Evolutionary conservation across 306 rosid species (phyloP).

Genomic region (Begonia fuchsioides): DNA sequence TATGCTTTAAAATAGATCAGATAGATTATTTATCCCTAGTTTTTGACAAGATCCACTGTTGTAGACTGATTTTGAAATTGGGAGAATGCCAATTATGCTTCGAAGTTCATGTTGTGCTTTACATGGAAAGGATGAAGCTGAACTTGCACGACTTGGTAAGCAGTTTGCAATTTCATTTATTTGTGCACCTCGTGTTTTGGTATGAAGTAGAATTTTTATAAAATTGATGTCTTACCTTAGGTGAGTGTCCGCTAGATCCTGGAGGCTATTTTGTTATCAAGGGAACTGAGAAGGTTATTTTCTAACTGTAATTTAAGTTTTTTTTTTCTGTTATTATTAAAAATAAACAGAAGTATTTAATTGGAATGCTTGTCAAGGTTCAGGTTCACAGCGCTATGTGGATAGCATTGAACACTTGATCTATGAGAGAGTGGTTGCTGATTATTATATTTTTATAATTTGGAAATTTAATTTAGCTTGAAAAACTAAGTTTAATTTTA

Average conservation of each 20-base stretch:
- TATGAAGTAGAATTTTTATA: not conserved
- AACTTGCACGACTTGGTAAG: slow-evolving; percentile 60
- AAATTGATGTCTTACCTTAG: slow-evolving; percentile 10
- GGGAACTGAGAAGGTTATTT: slow-evolving; percentile 85
- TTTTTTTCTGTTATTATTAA: not conserved
- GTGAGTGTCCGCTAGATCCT: slow-evolving; percentile 96
- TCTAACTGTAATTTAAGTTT: slow-evolving; percentile 8
- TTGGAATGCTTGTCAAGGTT: too few species aligned
- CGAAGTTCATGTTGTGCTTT: slow-evolving; percentile 66
- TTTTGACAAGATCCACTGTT: slow-evolving; percentile 2
- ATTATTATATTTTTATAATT: too few species aligned
- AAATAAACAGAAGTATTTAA: too few species aligned
- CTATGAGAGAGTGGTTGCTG: too few species aligned
- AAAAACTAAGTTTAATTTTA: too few species aligned
- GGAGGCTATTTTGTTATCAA: slow-evolving; percentile 87
- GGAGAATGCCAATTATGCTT: slow-evolving; percentile 85
- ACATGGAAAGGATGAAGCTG: slow-evolving; percentile 59
- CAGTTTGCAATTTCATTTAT: not conserved
- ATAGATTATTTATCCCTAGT: not conserved
- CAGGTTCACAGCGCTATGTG: too few species aligned
- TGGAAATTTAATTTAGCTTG: too few species aligned
- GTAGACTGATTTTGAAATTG: slow-evolving; percentile 41
- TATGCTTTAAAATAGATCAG: not conserved
- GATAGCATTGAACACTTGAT: too few species aligned
- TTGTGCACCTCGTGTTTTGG: slow-evolving; percentile 10